Conservation (phyloP, 2,329 filamentous ascomycete species). For the Calcarisporium arbuscula region DNA sequence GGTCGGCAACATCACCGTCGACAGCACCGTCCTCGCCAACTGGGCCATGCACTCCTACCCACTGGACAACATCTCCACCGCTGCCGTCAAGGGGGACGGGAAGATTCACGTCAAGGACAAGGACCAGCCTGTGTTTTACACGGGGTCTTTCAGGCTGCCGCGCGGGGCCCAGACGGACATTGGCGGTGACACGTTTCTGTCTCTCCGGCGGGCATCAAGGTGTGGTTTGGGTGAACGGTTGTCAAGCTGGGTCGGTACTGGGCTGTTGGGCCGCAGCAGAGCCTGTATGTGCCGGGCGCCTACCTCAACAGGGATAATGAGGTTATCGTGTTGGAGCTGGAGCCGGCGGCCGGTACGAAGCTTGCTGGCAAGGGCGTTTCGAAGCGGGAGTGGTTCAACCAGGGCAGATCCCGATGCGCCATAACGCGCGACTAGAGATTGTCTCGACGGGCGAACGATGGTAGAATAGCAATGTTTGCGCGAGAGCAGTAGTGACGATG, state of each 20-base stretch:
- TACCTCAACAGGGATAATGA: conserved; percentile 31
- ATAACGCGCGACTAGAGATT: no score
- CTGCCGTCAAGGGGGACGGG: not conserved
- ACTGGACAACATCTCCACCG: conserved; percentile 3
- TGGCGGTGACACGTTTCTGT: conserved; percentile 29
- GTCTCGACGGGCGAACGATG: no score
- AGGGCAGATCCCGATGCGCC: conserved; percentile 6
- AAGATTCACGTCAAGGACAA: conserved; percentile 3
- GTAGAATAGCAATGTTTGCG: no score
- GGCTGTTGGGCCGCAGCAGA: conserved; percentile 40
- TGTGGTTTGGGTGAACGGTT: conserved; percentile 38
- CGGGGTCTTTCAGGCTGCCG: conserved; percentile 20
- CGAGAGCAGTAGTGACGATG: no score
- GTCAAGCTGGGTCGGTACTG: conserved; percentile 40
- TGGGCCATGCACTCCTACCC: conserved; percentile 35
- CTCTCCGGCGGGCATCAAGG: conserved; percentile 35
- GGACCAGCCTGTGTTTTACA: conserved; percentile 10
- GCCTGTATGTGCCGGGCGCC: conserved; percentile 37
- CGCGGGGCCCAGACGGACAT: conserved; percentile 8
- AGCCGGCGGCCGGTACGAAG: conserved; percentile 21
- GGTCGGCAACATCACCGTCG: conserved; percentile 34
- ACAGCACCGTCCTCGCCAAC: conserved; percentile 19
- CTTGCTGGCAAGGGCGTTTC: conserved; percentile 7
- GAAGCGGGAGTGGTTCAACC: conserved; percentile 11
- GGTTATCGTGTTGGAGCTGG: conserved; percentile 36